These are phyloP conservation scores for Rhodotorula sp. DNA, from an alignment of 1,284 basidiomycete species.

Conservation along the genomic window DNA sequence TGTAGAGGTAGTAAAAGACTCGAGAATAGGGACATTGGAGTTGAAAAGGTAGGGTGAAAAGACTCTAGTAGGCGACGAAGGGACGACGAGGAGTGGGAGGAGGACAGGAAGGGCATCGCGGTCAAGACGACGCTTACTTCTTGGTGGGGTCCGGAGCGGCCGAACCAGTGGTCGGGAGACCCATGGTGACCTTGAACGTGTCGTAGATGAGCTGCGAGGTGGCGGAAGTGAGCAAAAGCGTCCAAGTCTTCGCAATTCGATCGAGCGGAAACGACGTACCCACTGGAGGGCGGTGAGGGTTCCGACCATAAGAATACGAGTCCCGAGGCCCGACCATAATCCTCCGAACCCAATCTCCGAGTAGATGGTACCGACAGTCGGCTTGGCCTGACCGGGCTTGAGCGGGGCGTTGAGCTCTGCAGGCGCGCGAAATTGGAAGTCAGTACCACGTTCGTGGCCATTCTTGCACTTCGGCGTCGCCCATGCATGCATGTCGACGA, in stretches of 20 bases:
- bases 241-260: background rate
- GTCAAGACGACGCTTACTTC: slow-evolving; percentile 5
- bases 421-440: background rate
- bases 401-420: slow-evolving; percentile 46
- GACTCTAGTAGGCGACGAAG: background rate
- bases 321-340: slow-evolving; percentile 47
- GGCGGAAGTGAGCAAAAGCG: no score
- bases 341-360: slow-evolving; percentile 47
- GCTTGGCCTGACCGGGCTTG: slow-evolving; percentile 46
- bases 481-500: no score
- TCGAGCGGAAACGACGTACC: slow-evolving; percentile 9
- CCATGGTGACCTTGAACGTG: slow-evolving; percentile 41
- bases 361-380: slow-evolving; percentile 47
- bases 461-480: no score
- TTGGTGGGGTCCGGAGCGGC: slow-evolving; percentile 18
- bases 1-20: background rate
- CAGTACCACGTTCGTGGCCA: background rate
- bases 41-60: background rate
- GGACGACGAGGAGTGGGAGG: background rate
- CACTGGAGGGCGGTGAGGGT: slow-evolving; percentile 49
- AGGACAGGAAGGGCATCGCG: background rate
- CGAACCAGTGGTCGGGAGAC: slow-evolving; percentile 43
- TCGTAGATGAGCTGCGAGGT: slow-evolving; percentile 42
- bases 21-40: no score
- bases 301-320: slow-evolving; percentile 46